Evolutionary conservation across 768 basidiomycete species (phyloP).

Genomic region (Leucocoprinus birnbaumii): DNA sequence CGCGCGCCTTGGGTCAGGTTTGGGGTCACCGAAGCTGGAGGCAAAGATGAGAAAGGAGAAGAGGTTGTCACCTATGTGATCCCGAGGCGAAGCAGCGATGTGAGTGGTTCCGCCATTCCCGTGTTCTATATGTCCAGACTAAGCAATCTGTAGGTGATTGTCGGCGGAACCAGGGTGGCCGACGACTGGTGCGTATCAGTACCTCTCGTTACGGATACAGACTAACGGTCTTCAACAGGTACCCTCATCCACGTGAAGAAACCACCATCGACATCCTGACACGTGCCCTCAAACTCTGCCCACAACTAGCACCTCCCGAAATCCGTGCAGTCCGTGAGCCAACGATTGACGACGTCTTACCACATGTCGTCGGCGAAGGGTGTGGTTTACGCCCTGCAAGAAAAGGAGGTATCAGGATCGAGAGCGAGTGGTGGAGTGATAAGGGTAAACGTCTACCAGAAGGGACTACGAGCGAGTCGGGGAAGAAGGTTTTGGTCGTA

Average conservation of each 20-base stretch:
- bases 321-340: constrained; percentile 43
- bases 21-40: constrained; percentile 41
- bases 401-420: constrained; percentile 60
- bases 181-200: constrained; percentile 56
- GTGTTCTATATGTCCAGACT: background rate
- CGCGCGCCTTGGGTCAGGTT: constrained; percentile 64
- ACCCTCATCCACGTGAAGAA: constrained; percentile 60
- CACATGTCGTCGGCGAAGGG: constrained; percentile 49
- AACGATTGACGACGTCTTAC: constrained; percentile 45
- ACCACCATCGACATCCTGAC: constrained; percentile 59
- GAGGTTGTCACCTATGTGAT: constrained; percentile 58
- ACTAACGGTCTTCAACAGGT: too few relatives aligned
- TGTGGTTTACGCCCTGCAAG: constrained; percentile 54
- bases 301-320: constrained; percentile 56
- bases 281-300: constrained; percentile 47
- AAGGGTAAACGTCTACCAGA: constrained; percentile 1
- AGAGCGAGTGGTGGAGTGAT: constrained; percentile 33
- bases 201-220: background rate
- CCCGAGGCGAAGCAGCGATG: constrained; percentile 56
- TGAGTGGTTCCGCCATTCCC: constrained; percentile 17
- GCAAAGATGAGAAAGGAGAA: constrained; percentile 28
- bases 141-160: constrained; percentile 35
- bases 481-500: constrained; percentile 20
- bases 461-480: constrained; percentile 15
- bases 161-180: constrained; percentile 56